Base-by-base conservation (phyloP, 169 alveolate species). In the Plasmodium chabaudi region DNA sequence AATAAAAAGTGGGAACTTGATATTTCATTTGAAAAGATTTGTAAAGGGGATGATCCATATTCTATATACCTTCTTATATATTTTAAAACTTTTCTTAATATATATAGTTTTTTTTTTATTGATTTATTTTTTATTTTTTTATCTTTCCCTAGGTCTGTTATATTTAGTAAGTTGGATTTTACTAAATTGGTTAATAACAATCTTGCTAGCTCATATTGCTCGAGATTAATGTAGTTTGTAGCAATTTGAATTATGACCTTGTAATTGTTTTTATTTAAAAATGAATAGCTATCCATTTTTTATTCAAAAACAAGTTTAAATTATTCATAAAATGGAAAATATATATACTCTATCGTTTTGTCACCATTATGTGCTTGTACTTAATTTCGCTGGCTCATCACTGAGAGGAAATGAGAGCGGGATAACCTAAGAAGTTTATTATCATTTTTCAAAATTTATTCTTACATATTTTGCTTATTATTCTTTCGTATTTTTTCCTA, bases 171-270 rank as follows among this genome's bases (percentile, higher is more conserved):
- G 47, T 53, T 19, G 6, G 39, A 21, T 9, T 21, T 55, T 34
- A 75, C 44, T 39, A 75, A 49, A 61, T 75, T 49, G 21, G 44
- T 47, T 9, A 75, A 68, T 6, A 61, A n/a, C 5, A 74, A n/a
- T 53, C 88, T 59, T 7, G 88, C 88, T 15, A 75, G 23, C 10
- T 75, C 88, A 75, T 75, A 75, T 64, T 75, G 88, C 5, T 63
- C 39, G 27, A 75, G 23, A 39, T 75, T 75, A 21, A 75, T 55
- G n/a, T 75, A 75, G 15, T 75, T 75, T 1, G 42, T 15, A 44
- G 61, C 23, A 51, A 75, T 61, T 9, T 39, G 51, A 23, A 60
- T 42, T n/a, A 47, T 44, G n/a, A 10, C 68, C 34, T 61, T 75
- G 15, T 53, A 34, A 51, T 75, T 75, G 39, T 46, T 4, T 49